Conservation (phyloP, 2,329 filamentous ascomycete species). For the Penicillium brevicompactum region DNA sequence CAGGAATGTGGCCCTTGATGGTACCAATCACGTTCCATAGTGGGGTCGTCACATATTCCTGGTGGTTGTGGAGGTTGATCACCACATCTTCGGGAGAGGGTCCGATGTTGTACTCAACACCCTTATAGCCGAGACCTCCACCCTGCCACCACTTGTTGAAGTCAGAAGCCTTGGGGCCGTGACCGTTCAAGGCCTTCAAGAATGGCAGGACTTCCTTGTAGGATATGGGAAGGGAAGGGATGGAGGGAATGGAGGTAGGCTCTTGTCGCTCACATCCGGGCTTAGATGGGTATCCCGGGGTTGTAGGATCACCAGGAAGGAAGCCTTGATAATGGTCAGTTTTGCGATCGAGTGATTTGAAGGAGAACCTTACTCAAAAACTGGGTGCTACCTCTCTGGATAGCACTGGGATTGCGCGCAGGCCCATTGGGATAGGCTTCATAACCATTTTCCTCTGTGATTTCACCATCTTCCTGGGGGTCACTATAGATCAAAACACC, state of each 20-base stretch:
- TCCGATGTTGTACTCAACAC: slow-evolving; percentile 81
- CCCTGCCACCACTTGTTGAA: slow-evolving; percentile 74
- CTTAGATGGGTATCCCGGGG: slow-evolving; percentile 89
- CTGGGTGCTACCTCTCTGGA: slow-evolving; percentile 85
- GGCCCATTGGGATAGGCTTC: slow-evolving; percentile 81
- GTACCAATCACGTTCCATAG: slow-evolving; percentile 91
- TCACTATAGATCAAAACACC: slow-evolving; percentile 85
- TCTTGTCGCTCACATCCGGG: slow-evolving; percentile 79
- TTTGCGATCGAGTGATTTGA: not conserved
- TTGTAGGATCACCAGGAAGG: slow-evolving; percentile 76
- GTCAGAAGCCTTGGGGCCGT: slow-evolving; percentile 75
- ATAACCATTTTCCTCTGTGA: slow-evolving; percentile 80
- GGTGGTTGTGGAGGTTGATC: slow-evolving; percentile 74
- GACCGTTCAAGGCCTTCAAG: slow-evolving; percentile 84
- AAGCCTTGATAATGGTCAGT: slow-evolving; percentile 45
- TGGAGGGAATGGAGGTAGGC: slow-evolving; percentile 71
- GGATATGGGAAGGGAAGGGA: slow-evolving; percentile 89
- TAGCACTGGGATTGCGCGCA: slow-evolving; percentile 81
- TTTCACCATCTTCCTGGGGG: slow-evolving; percentile 81
- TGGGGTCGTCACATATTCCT: slow-evolving; percentile 78
- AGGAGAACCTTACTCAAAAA: slow-evolving; percentile 66
- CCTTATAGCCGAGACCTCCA: slow-evolving; percentile 74
- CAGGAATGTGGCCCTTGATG: slow-evolving; percentile 80
- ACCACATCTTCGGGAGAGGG: slow-evolving; percentile 73
- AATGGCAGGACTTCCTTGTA: slow-evolving; percentile 84